Base-by-base conservation (phyloP, 2,329 filamentous ascomycete species). In the Waltergamsia citrina region DNA sequence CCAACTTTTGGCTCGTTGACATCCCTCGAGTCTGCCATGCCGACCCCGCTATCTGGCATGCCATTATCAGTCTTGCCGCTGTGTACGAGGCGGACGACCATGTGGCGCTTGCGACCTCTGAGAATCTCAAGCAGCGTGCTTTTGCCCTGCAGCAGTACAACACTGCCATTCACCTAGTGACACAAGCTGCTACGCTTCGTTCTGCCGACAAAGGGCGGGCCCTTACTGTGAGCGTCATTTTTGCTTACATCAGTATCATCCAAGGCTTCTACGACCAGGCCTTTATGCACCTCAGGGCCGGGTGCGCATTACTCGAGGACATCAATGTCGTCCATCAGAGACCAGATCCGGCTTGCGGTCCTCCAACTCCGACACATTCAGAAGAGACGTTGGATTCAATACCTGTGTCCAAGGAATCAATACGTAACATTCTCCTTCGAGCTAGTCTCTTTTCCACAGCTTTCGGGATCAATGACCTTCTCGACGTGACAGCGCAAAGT, bases 11-110 rank as follows among this genome's bases (percentile, higher is more conserved):
- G 44, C 22, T 35, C 5, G 24, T 19, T 15, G 28, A 43, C 11
- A 27, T 48, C 8, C 37, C 38, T 3, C 35, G 41, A 6, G 27
- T 42, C 11, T 38, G 40, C 14, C 35, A 36, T 26, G 24, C 31
- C 12, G 46, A 47, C 19, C 29, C 44, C 7, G 45, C 42, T 2
- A 38, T 47, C 4, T 42, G 43, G 37, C 46, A 48, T 21, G 45
- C 45, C 10, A 34, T 43, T 14, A 36, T 48, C n/a, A 36, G 40
- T 6, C 38, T 49, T 3, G 42, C 42, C 12, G 38, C 46, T 2
- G 26, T 42, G 3, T 20, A 35, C 19, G 29, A 44, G 20, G 36
- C 32, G n/a, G n/a, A n/a, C n/a, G n/a, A n/a, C n/a, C n/a, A n/a
- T n/a, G n/a, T n/a, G n/a, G n/a, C n/a, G n/a, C n/a, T n/a, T n/a